Evolutionary conservation across 768 basidiomycete species (phyloP), one percentile per base, ranked within the genome.

Genomic region (Thelephora aurantiotincta): DNA sequence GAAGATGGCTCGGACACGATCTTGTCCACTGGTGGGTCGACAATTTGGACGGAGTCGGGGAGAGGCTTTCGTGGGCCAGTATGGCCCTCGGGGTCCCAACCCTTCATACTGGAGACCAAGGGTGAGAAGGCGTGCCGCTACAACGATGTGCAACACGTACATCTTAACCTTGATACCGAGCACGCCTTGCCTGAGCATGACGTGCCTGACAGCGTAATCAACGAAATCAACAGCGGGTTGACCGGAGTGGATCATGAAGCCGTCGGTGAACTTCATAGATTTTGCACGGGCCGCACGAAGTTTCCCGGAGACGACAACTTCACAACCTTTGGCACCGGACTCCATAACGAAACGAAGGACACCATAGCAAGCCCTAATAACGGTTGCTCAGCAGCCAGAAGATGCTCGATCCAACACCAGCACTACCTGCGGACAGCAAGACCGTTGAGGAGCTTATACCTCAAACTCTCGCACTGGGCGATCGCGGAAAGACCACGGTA

Each of bases 311-410:
- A 99, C 93, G 62, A 98, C 90, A 54, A 99, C 96, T 69, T 99
- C 96, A 63, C 93, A 97, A 67, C 96, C 96, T 73, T 99, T 99
- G 56, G 96, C 96, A 58, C 89, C 89, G 50, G 94, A 97, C 72
- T 99, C 96, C 96, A 99, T 99, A 58, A 99, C 92, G 74, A 97
- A 99, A 62, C 96, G 91, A 62, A 99, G 91, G 60, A 99, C 96
- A 83, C 96, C 96, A 66, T 98, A 99, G 73, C 94, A 97, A 43
- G 91, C 91, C 61, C 89, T 91, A 33, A 6, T 6, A 20, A 9
- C 35, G 9, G 19, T 47, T 33, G 50, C 38, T 19, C 20, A 47
- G 36, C 30, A 33, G 36, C 20, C 30, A 34, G 3, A 38, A 9
- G 22, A 22, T 33, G 35, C 13, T 6, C 7, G 23, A 14, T 34